Evolutionary conservation across 148 eudicot genomes (phyloP).

Genomic region (Rhododendron mucronatum): DNA sequence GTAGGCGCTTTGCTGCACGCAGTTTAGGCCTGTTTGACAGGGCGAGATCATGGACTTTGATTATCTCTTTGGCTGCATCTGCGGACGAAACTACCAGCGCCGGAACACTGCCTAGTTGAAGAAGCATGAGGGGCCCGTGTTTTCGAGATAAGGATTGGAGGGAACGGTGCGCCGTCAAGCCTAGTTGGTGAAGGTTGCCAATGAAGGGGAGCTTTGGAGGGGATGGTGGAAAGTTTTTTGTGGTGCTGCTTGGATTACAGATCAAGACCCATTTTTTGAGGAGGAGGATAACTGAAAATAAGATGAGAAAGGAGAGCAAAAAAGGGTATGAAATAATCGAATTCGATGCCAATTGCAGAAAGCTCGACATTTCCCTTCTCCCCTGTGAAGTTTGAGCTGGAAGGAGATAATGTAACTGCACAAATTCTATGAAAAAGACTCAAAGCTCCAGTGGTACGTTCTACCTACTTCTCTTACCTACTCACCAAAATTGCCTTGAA

Average conservation of each 20-base stretch:
- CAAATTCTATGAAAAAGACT: neutral
- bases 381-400: neutral
- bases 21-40: constrained; percentile 31
- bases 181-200: constrained; percentile 16
- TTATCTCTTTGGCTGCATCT: neutral
- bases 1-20: neutral
- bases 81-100: constrained; percentile 34
- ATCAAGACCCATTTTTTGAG: neutral
- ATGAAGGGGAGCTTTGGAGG: constrained; percentile 15
- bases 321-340: neutral
- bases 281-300: neutral
- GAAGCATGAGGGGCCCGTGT: constrained; percentile 28
- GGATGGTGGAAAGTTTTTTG: constrained; percentile 14
- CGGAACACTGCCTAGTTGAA: constrained; percentile 29
- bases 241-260: neutral
- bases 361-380: neutral
- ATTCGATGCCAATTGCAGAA: neutral
- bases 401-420: neutral
- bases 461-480: neutral
- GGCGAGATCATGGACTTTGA: constrained; percentile 33
- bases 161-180: constrained; percentile 3
- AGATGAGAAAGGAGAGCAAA: neutral
- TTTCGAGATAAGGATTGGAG: constrained; percentile 5
- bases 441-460: too few species aligned
- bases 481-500: neutral